Conservation (phyloP, 306 rosid genomes). For the Acacia melanoxylon region DNA sequence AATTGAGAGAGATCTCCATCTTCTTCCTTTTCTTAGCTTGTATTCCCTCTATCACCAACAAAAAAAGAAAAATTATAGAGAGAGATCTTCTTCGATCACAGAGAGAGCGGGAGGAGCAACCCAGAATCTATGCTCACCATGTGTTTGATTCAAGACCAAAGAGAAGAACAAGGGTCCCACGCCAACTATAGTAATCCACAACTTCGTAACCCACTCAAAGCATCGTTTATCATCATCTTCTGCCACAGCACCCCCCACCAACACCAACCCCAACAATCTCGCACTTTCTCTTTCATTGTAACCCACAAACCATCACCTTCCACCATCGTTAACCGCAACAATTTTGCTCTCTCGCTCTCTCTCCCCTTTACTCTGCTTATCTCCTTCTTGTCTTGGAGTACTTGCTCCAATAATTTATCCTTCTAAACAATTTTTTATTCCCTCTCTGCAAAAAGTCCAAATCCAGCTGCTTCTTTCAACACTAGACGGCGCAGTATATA, state of each 20-base stretch:
- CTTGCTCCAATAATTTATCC: constrained; percentile 40
- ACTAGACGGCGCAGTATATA: background rate
- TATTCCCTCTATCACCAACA: background rate
- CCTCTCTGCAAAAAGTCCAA: constrained; percentile 31
- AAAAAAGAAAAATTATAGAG: background rate
- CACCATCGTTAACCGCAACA: background rate
- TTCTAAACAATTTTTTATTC: constrained; percentile 17
- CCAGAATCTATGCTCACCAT: constrained; percentile 58
- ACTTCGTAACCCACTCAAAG: background rate
- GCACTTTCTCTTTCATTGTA: background rate
- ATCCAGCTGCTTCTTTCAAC: background rate
- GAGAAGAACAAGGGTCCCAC: constrained; percentile 30
- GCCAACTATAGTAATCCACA: constrained; percentile 10
- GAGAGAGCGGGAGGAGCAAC: background rate
- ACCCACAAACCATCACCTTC: constrained; percentile 12
- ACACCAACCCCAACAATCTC: background rate
- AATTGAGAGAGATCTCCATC: background rate
- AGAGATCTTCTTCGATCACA: background rate
- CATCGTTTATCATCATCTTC: background rate
- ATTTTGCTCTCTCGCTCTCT: constrained; percentile 9
- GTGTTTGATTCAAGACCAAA: constrained; percentile 44
- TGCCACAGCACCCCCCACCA: background rate
- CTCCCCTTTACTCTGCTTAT: background rate
- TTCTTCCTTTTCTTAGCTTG: background rate
- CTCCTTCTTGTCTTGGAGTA: constrained; percentile 30